Evolutionary conservation across 2,329 filamentous ascomycete species (phyloP), one percentile per base, ranked within the genome.

Genomic region (Aspergillus sojae): DNA sequence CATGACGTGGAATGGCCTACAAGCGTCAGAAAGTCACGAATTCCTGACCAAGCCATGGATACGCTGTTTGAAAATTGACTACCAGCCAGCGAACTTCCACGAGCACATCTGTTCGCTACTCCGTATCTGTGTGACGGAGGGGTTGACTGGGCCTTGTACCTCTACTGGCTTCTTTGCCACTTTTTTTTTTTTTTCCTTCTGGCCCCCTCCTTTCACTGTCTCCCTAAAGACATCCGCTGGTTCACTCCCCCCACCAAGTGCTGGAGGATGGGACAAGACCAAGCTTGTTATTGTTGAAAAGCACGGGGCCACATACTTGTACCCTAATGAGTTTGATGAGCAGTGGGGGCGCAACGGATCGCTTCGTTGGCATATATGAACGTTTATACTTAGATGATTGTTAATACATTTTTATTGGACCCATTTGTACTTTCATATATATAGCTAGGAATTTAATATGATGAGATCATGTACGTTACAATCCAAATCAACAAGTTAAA

Each of bases 311-410:
- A 45, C 62, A 58, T 30, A 55, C 54, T 64, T 70, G 66, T 66
- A 66, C 55, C 63, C 62, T 68, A 67, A 67, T 65, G 66, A 68
- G 62, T 64, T 57, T 65, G 66, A 68, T 67, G 68, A 65, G 63
- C 60, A 61, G 60, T 65, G 62, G 62, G 64, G 63, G 63, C 70
- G 67, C 52, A 65, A 65, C 63, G 52, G 66, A 66, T 54, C 60
- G 62, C 46, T 69, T 62, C 62, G 64, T 60, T 46, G 57, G n/a
- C n/a, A 36, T 58, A 54, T 53, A 34, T 57, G 48, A 32, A 58
- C 61, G 65, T 66, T 50, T 61, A 65, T 62, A 61, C 50, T 60
- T 66, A 64, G 59, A 63, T 61, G 58, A 58, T 59, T 58, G 62
- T 63, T 60, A 55, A 63, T 63, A 58, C 57, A 63, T 57, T 52